Evolutionary conservation across 495 filamentous ascomycete genomes (phyloP).

Genomic region (Tuber indicum): DNA sequence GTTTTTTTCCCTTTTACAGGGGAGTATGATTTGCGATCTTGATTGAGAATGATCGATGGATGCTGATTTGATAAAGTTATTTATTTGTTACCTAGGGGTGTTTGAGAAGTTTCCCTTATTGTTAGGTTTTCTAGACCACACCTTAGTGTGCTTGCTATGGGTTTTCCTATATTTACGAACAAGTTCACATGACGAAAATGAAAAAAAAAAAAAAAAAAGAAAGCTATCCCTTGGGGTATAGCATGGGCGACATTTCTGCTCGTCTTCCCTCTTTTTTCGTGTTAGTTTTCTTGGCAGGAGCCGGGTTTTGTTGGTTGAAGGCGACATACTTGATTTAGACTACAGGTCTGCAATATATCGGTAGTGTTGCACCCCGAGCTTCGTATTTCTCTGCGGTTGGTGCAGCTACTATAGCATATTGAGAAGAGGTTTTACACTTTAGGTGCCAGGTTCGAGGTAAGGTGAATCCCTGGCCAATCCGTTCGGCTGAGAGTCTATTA

Average conservation of each 20-base stretch:
- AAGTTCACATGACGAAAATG: too few species aligned
- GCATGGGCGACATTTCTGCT: background rate
- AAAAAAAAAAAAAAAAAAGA: too few species aligned
- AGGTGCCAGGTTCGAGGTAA: background rate
- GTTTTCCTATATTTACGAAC: too few species aligned
- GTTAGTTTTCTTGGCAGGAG: background rate
- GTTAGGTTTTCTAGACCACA: too few species aligned
- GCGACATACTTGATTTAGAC: background rate
- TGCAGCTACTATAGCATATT: background rate
- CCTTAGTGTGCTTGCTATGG: too few species aligned
- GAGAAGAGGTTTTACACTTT: background rate
- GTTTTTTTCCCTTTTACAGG: too few species aligned
- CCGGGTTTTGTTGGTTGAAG: background rate
- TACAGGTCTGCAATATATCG: background rate
- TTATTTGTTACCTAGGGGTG: too few species aligned
- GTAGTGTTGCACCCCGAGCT: background rate
- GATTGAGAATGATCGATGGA: too few species aligned
- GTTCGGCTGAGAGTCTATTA: background rate
- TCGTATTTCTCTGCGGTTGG: background rate
- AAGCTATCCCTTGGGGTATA: background rate
- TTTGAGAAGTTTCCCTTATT: too few species aligned
- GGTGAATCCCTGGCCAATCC: background rate
- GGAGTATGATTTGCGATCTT: too few species aligned
- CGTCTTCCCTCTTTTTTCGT: background rate
- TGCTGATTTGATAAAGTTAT: too few species aligned